A percentile compares a stretch with the other conserved stretches of the same genome.
phyloP scores from a whole-genome alignment of 2,329 filamentous ascomycete species.

The Metarhizium robertsii region DNA sequence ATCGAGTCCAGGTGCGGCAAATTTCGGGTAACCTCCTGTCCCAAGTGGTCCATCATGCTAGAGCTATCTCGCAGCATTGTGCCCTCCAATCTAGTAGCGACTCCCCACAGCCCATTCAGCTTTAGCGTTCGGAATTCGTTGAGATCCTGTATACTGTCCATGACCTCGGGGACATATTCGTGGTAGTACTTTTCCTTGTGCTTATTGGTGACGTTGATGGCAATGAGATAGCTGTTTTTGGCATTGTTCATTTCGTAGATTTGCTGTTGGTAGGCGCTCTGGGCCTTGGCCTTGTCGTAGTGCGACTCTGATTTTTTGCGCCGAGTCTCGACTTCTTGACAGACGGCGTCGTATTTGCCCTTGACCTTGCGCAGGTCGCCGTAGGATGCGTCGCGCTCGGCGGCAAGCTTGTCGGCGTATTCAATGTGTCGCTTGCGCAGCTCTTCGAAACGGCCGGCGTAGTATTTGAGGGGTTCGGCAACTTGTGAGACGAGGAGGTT shows the following conservation, averaged over 20 bases:
- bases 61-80: constrained; percentile 66
- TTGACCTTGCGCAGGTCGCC: constrained; percentile 83
- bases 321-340: constrained; percentile 88
- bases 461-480: constrained; percentile 75
- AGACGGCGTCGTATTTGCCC: constrained; percentile 82
- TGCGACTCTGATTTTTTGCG: constrained; percentile 91
- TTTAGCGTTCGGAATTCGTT: constrained; percentile 80
- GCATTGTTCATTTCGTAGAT: constrained; percentile 91
- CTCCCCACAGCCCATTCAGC: constrained; percentile 77
- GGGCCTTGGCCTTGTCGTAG: constrained; percentile 91
- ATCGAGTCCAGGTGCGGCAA: constrained; percentile 84
- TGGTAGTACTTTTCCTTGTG: constrained; percentile 97
- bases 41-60: constrained; percentile 61
- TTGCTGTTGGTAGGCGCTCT: constrained; percentile 86
- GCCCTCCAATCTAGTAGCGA: constrained; percentile 72
- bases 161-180: constrained; percentile 86
- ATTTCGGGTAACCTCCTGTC: constrained; percentile 78
- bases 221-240: constrained; percentile 96
- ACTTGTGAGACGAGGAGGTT: constrained; percentile 70
- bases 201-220: constrained; percentile 94
- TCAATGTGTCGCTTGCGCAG: constrained; percentile 85
- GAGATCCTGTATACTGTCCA: constrained; percentile 89
- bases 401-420: constrained; percentile 79
- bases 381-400: constrained; percentile 78
- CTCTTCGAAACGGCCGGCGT: constrained; percentile 73